Evolutionary conservation across 2,329 filamentous ascomycete genomes (phyloP).

Genomic region (Fusarium nanum): DNA sequence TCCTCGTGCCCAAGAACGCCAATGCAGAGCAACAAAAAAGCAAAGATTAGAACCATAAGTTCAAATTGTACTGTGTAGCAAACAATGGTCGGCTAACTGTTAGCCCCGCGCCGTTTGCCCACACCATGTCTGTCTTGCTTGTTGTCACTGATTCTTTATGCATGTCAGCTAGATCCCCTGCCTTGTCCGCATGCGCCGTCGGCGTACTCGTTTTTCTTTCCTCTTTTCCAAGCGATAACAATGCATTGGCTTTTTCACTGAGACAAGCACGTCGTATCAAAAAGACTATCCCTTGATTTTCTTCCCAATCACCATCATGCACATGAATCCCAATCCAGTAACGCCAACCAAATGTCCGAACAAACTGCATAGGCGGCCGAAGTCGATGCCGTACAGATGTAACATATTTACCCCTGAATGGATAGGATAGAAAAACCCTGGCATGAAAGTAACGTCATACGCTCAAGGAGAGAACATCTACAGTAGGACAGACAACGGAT

Average conservation of each 20-base stretch:
- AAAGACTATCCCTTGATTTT: background rate
- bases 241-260: background rate
- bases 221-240: conserved; percentile 9
- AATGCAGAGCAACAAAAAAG: conserved; percentile 6
- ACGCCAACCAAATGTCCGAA: conserved; percentile 9
- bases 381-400: conserved; percentile 6
- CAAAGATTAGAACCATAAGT: conserved; percentile 8
- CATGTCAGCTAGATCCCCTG: conserved; percentile 35
- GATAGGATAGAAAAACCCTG: conserved; percentile 14
- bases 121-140: conserved; percentile 24
- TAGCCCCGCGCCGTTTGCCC: conserved; percentile 34
- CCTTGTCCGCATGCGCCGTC: conserved; percentile 1
- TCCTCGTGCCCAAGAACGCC: conserved; percentile 10
- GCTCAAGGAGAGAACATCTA: conserved; percentile 6
- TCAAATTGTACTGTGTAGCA: conserved; percentile 32
- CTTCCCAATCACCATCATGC: conserved; percentile 30
- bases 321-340: conserved; percentile 30
- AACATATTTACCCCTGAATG: conserved; percentile 22
- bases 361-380: conserved; percentile 16
- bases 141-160: conserved; percentile 27
- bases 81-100: conserved; percentile 40
- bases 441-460: conserved; percentile 14
- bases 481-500: conserved; percentile 6
- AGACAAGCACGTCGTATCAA: background rate
- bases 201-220: conserved; percentile 4